Evolutionary conservation across 257 asterid species (phyloP), one percentile per base, ranked within the genome.

Genomic region (Misopates orontium): DNA sequence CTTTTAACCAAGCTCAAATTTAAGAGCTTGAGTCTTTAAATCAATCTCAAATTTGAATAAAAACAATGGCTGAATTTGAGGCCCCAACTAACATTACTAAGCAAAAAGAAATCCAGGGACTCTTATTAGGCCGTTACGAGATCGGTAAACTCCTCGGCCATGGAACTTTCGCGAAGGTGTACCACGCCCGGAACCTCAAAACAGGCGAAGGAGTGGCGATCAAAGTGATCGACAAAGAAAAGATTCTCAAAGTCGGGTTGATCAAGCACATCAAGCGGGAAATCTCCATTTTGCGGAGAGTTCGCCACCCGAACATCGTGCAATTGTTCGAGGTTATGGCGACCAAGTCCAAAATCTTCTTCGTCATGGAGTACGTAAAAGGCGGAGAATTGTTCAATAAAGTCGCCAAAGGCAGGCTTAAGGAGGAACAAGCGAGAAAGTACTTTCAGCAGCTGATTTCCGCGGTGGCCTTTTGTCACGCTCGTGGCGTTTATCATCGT

Each of bases 271-370:
- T 85, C 31, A 85, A 85, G 67, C 80, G 91, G 20, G 91, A 85
- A 83, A 82, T 85, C 78, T 85, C 91, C 5, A 85, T 85, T 20
- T 68, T 85, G 57, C 62, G 86, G 36, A 65, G 86, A 12, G 91
- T 85, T 15, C 77, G 91, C 18, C 91, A 85, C 51, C 91, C 91
- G n/a, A 85, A 85, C 49, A 85, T 85, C 2, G 91, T 82, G 4
- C 83, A 85, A 63, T 70, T 85, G 68, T 74, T 79, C 45, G 91
- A 85, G 77, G 91, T 85, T 1, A 85, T 85, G 91, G 91, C 91
- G 15, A 85, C 91, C 0, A 85, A 85, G 47, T 22, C 85, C 20
- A 85, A 77, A 55, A 85, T 85, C 52, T 85, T 41, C 73, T 85
- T 85, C 49, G 86, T 85, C 7, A 85, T 80, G 91, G 91, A 85